phyloP scores from a whole-genome alignment of 2,329 filamentous ascomycete species.

The Leptographium wingfieldii region DNA sequence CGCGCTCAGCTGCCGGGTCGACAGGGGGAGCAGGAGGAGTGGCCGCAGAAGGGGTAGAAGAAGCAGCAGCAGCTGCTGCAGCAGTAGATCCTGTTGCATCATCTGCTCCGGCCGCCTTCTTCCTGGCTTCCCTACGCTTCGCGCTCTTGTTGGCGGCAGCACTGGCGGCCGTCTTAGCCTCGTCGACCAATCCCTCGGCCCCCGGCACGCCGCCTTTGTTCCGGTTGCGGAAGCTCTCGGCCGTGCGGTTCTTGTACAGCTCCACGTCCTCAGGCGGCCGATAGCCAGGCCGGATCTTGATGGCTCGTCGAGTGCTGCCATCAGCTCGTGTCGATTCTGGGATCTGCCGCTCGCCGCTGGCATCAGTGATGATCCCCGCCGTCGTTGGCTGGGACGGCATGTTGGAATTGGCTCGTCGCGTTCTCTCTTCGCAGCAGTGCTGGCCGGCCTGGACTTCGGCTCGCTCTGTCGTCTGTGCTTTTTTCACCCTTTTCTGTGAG shows the following conservation, averaged over 20 bases:
- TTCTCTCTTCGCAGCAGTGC: not conserved
- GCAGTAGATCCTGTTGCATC: conserved; percentile 9
- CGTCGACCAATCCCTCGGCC: conserved; percentile 45
- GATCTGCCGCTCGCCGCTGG: conserved; percentile 74
- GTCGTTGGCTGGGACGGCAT: conserved; percentile 21
- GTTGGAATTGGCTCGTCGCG: not conserved
- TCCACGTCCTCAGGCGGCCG: conserved; percentile 91
- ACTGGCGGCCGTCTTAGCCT: conserved; percentile 32
- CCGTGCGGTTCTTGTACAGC: conserved; percentile 86
- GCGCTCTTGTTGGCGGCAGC: conserved; percentile 70
- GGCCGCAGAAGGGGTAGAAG: conserved; percentile 16
- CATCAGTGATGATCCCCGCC: conserved; percentile 65
- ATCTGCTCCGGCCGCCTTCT: conserved; percentile 7
- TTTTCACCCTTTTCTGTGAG: not conserved
- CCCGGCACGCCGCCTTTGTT: conserved; percentile 60
- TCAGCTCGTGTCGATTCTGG: conserved; percentile 78
- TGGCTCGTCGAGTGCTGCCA: conserved; percentile 84
- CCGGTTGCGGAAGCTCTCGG: conserved; percentile 71
- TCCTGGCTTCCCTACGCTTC: conserved; percentile 59
- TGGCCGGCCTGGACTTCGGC: not conserved
- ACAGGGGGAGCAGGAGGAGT: conserved; percentile 21
- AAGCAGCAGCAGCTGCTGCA: too few relatives aligned
- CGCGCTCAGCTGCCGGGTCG: conserved; percentile 56
- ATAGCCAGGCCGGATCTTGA: conserved; percentile 87
- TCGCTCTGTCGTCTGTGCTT: not conserved